These are phyloP conservation scores for Coleophoma crateriformis DNA, from an alignment of 2,329 filamentous ascomycete genomes.

Conservation along the genomic window DNA sequence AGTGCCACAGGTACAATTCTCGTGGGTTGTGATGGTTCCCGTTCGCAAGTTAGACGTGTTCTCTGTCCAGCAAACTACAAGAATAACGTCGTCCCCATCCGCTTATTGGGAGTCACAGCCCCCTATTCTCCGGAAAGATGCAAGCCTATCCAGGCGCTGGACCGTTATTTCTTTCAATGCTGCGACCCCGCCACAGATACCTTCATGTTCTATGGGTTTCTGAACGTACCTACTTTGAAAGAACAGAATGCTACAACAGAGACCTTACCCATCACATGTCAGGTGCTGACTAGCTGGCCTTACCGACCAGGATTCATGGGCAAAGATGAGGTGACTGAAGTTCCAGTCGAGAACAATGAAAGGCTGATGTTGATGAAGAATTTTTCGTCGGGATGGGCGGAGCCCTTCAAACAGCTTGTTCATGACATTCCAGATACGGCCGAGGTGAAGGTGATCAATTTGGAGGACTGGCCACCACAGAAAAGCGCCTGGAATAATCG, in stretches of 20 bases:
- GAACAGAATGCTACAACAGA: slow-evolving; percentile 2
- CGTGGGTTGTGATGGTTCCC: slow-evolving; percentile 40
- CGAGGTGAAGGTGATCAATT: slow-evolving; percentile 26
- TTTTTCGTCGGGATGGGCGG: slow-evolving; percentile 27
- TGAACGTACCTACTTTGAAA: slow-evolving; percentile 30
- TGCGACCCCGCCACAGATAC: slow-evolving; percentile 31
- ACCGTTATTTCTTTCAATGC: slow-evolving; percentile 36
- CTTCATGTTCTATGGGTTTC: slow-evolving; percentile 34
- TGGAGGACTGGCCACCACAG: slow-evolving; percentile 31
- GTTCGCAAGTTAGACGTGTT: slow-evolving; percentile 30
- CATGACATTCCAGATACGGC: slow-evolving; percentile 27
- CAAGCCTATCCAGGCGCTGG: slow-evolving; percentile 25
- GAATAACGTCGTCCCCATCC: slow-evolving; percentile 16
- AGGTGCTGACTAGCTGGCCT: slow-evolving; percentile 36
- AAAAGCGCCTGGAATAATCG: slow-evolving; percentile 18
- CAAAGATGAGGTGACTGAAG: slow-evolving; percentile 19
- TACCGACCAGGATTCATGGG: slow-evolving; percentile 29
- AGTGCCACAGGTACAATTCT: slow-evolving; percentile 37
- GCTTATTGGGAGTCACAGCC: slow-evolving; percentile 28
- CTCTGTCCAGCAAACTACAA: slow-evolving; percentile 16
- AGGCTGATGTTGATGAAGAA: slow-evolving; percentile 27
- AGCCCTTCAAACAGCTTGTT: slow-evolving; percentile 27
- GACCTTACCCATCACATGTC: slow-evolving; percentile 24
- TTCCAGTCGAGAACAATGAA: slow-evolving; percentile 26
- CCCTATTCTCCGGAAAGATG: slow-evolving; percentile 25